phyloP scores from a whole-genome alignment of 1,284 basidiomycete genomes.

The Ganoderma leucocontextum region DNA sequence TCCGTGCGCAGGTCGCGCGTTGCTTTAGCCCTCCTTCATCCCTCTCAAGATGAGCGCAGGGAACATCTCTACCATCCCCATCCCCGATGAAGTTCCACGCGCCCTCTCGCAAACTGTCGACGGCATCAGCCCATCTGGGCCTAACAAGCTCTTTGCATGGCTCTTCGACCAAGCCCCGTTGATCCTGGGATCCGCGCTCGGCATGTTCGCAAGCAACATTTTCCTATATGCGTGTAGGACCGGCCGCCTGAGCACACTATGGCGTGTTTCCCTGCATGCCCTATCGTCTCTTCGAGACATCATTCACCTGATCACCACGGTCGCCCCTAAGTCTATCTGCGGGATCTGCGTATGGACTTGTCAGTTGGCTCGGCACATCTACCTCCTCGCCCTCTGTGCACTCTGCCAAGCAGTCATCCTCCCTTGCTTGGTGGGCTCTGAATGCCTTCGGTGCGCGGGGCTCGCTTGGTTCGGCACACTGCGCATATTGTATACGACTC shows the following conservation, averaged over 20 bases:
- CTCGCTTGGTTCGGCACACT: neutral
- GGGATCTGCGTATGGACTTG: neutral
- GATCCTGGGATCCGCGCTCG: neutral
- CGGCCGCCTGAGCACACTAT: neutral
- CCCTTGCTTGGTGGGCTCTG: neutral
- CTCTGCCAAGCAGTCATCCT: neutral
- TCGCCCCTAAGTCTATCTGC: neutral
- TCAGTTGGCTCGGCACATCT: neutral
- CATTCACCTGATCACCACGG: neutral
- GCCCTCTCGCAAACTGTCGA: neutral
- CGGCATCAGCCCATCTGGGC: neutral
- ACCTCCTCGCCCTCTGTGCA: neutral
- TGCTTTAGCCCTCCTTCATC: too few relatives aligned
- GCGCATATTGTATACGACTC: neutral
- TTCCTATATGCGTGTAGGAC: neutral
- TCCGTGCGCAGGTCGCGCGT: neutral
- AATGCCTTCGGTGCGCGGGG: neutral
- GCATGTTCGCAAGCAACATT: slow-evolving; percentile 3
- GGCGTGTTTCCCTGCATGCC: neutral
- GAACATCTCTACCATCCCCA: neutral
- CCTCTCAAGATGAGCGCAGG: neutral
- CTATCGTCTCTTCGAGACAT: neutral
- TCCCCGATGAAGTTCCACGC: neutral
- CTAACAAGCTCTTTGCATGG: neutral
- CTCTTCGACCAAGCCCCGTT: neutral